Evolutionary conservation across 2,329 filamentous ascomycete species (phyloP), one percentile per base, ranked within the genome.

Genomic region (Fusarium sp.): DNA sequence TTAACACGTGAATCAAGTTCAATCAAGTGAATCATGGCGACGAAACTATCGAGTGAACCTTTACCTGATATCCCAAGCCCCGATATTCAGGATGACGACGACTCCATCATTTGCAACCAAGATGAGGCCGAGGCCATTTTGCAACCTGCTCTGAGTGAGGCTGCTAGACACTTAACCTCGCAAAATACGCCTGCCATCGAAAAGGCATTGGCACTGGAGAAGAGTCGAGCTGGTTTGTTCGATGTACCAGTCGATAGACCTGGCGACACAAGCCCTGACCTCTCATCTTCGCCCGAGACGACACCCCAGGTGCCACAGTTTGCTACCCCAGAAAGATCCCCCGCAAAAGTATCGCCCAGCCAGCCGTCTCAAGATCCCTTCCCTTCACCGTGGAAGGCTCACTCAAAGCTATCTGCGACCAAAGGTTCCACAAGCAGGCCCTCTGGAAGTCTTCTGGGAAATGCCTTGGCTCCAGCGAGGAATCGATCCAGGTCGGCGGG

Each of bases 61-160:
- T 35, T 49, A 21, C 45, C 52, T 33, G 42, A 49, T 50, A 41
- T 52, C 13, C 47, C 40, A 29, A 49, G 36, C 42, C 46, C 52
- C 21, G 63, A 67, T 25, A 29, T 54, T 17, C 51, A 57, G n/a
- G 69, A 66, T 15, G 69, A 72, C 35, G 69, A 60, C 20, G 63
- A 67, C 31, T 71, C 66, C n/a, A 71, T 74, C 18, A 69, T 77
- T 25, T 74, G 72, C 48, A 83, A 85, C 43, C 80, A 85, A 57
- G 86, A 88, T 70, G 85, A 85, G 66, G 87, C 84, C 6, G 85
- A 87, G 67, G 87, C 86, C 10, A 82, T 89, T 43, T 81, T 90
- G 48, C 87, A 87, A 72, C 85, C 86, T 4, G 81, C 86, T 23
- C 83, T 90, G 65, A 89, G 86, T 73, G 81, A 82, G 9, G 80